Base-by-base conservation (phyloP, 202 grass and related monocot genomes). In the Digitaria exilis region DNA sequence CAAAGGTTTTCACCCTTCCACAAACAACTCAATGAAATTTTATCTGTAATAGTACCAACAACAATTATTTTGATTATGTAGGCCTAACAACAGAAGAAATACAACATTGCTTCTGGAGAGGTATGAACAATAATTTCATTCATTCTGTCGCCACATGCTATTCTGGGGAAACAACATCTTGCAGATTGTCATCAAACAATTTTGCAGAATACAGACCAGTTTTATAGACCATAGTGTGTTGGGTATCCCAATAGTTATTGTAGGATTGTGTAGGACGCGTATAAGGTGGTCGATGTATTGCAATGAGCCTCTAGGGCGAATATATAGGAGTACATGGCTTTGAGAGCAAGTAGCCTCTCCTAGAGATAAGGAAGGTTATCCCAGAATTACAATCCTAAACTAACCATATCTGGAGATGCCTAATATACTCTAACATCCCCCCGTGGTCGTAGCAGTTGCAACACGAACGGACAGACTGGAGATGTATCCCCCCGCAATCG, bases 91-190 rank as follows among this genome's bases (percentile, higher is more conserved):
- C 85, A 52, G 89, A 89, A 85, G 84, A 88, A 84, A 74, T 92
- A 90, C 87, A 89, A 45, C 74, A 89, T 11, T 94, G 92, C 76
- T 94, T 94, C 71, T 85, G 81, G 84, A 94, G 78, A 92, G 92
- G 92, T 95, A 95, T 48, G 69, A 69, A 84, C 34, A 71, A 9
- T 52, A 62, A 59, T 61, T 88, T 25, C 22, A 63, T 69, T 71
- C 42, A 51, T 80, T 72, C 50, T 84, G 48, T 61, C 30, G 28
- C 32, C 21, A 15, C 37, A 57, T 83, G 41, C 18, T 69, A 66
- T 69, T 30, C 46, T 17, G 24, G 52, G 42, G 43, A 50, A 48
- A 62, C 0, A 75, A 46, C n/a, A 81, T 67, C 37, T 71, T 84
- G 51, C 56, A 54, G 69, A 30, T 19, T 86, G 37, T 78, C 22